phyloP scores from a whole-genome alignment of 2,329 filamentous ascomycete species.

The Huntiella bhutanensis region DNA sequence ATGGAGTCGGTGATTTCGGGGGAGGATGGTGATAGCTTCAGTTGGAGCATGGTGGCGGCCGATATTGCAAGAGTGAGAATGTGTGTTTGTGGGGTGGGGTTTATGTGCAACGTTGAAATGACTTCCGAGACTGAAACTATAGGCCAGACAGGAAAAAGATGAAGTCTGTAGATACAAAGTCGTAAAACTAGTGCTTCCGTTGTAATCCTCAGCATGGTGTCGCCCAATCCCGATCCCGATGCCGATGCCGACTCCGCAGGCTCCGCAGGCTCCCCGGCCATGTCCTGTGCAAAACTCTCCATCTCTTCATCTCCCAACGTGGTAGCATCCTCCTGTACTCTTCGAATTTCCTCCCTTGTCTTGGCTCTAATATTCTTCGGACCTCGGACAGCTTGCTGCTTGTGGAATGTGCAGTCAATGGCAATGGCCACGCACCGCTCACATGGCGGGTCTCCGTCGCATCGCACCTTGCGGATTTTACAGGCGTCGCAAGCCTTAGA shows the following conservation, averaged over 20 bases:
- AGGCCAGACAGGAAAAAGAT: slow-evolving; percentile 33
- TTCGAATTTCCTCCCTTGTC: slow-evolving; percentile 24
- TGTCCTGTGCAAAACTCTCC: no score
- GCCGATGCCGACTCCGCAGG: no score
- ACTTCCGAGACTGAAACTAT: slow-evolving; percentile 27
- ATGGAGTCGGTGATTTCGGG: slow-evolving; percentile 17
- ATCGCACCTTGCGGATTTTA: slow-evolving; percentile 33
- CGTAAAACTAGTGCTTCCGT: slow-evolving; percentile 2
- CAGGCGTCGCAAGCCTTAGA: slow-evolving; percentile 28
- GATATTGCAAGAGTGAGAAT: slow-evolving; percentile 27
- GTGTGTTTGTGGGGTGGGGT: slow-evolving; percentile 19
- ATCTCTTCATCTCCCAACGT: not conserved
- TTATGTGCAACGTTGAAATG: slow-evolving; percentile 19
- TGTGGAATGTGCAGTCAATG: slow-evolving; percentile 32
- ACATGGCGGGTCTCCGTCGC: slow-evolving; percentile 28
- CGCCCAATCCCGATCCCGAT: no score
- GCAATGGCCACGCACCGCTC: slow-evolving; percentile 24
- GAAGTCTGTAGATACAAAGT: slow-evolving; percentile 28
- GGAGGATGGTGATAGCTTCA: slow-evolving; percentile 20
- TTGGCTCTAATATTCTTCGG: slow-evolving; percentile 27
- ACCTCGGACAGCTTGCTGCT: slow-evolving; percentile 24
- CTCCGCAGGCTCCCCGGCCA: no score
- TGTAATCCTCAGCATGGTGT: not conserved
- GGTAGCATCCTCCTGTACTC: not conserved
- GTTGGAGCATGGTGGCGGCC: slow-evolving; percentile 29